These are phyloP conservation scores for Phlebiopsis gigantea DNA, from an alignment of 768 basidiomycete genomes.

Conservation along the genomic window DNA sequence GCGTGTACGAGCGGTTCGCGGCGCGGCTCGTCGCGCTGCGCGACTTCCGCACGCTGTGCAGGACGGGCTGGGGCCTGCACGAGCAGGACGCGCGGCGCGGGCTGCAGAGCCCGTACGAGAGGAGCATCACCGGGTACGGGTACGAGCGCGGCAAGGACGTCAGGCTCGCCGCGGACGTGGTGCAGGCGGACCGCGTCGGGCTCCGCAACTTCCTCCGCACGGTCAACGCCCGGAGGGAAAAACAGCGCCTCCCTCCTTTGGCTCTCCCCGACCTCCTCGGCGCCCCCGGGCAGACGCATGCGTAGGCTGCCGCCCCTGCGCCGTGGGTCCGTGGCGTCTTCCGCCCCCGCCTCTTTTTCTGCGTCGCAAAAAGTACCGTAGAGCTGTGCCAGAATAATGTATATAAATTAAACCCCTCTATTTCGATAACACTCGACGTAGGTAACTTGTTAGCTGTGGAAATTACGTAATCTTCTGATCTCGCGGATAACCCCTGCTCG, in stretches of 20 bases:
- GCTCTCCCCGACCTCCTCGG: background rate
- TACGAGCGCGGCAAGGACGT: conserved; percentile 2
- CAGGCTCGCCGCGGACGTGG: background rate
- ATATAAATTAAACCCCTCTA: no score
- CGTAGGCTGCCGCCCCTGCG: no score
- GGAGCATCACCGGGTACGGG: conserved; percentile 3
- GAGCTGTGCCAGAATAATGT: no score
- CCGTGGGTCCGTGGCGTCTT: no score
- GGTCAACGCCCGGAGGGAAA: conserved; percentile 1
- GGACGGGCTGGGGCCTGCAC: conserved; percentile 13
- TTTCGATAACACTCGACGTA: no score
- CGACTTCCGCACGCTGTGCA: conserved; percentile 5
- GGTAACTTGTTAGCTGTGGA: no score
- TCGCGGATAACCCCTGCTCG: no score
- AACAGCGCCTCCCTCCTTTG: background rate
- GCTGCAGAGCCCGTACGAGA: conserved; percentile 4
- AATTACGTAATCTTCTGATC: no score
- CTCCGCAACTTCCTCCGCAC: conserved; percentile 3
- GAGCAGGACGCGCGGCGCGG: background rate
- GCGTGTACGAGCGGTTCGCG: conserved; percentile 12
- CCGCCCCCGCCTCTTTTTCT: no score
- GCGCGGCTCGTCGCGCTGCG: conserved; percentile 11
- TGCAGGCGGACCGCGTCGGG: conserved; percentile 3
- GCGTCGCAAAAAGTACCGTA: no score
- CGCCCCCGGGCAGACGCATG: background rate